These are phyloP conservation scores for Encephalitozoon romaleae DNA, from an alignment of 371 early-diverging fungal genomes.

Conservation along the genomic window DNA sequence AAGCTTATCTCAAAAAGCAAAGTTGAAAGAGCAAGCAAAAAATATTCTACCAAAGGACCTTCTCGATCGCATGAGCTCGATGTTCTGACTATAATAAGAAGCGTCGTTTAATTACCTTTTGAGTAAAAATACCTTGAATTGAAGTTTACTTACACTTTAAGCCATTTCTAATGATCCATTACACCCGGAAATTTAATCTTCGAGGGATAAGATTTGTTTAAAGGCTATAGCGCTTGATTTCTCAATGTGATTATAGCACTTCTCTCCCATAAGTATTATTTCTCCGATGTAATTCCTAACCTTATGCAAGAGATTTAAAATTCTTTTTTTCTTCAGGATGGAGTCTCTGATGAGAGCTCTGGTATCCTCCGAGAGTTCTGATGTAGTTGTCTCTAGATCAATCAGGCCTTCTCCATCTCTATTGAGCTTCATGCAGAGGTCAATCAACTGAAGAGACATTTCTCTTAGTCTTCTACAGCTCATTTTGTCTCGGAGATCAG, in stretches of 20 bases:
- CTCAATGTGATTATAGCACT: neutral
- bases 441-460: neutral
- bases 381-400: neutral
- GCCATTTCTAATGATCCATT: neutral
- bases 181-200: neutral
- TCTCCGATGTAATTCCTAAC: slow-evolving; percentile 16
- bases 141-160: neutral
- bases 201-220: slow-evolving; percentile 1
- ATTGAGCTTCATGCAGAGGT: neutral
- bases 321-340: slow-evolving; percentile 10
- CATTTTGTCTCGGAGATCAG: neutral
- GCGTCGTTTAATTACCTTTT: neutral
- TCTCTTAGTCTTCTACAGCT: slow-evolving; percentile 6
- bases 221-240: neutral
- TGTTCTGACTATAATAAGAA: neutral
- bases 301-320: neutral
- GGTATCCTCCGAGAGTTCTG: neutral
- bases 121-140: neutral
- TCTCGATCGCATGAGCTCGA: slow-evolving; percentile 16
- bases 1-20: slow-evolving; percentile 27
- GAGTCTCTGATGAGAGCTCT: neutral
- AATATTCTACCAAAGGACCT: slow-evolving; percentile 38
- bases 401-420: slow-evolving; percentile 1
- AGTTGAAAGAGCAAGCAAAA: slow-evolving; percentile 37
- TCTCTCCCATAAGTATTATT: slow-evolving; percentile 12